phyloP scores from a whole-genome alignment of 805 yeast species.

The Saturnispora dispora region DNA sequence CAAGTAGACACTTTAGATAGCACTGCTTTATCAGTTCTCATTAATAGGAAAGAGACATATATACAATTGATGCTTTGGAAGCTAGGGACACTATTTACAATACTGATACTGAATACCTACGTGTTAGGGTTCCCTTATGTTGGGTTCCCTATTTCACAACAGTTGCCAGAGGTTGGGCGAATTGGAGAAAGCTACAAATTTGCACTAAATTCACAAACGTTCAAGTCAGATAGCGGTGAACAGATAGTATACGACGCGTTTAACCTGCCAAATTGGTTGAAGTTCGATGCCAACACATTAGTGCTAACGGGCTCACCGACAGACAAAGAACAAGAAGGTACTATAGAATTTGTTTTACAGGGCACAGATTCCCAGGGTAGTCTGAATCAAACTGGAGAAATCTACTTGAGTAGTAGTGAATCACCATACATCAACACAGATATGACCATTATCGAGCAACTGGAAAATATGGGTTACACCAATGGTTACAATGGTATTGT shows the following conservation, averaged over 20 bases:
- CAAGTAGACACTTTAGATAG: not conserved
- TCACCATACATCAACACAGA: conserved; percentile 42
- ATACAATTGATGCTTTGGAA: not conserved
- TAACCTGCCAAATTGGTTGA: conserved; percentile 69
- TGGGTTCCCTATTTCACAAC: conserved; percentile 75
- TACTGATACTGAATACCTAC: conserved; percentile 1
- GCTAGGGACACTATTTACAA: not conserved
- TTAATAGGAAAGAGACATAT: not conserved
- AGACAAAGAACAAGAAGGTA: conserved; percentile 19
- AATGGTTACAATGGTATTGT: conserved; percentile 72
- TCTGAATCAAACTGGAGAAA: conserved; percentile 40
- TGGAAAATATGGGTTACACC: conserved; percentile 60
- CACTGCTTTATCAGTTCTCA: not conserved
- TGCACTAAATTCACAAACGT: conserved; percentile 64
- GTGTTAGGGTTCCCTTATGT: conserved; percentile 39
- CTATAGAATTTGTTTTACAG: conserved; percentile 44
- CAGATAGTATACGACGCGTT: conserved; percentile 46
- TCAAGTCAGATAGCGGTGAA: conserved; percentile 35
- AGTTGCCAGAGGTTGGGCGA: conserved; percentile 83
- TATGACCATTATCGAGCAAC: conserved; percentile 39
- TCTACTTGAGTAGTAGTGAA: conserved; percentile 43
- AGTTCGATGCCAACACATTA: conserved; percentile 53
- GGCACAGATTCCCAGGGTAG: conserved; percentile 60
- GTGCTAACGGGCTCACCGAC: conserved; percentile 63
- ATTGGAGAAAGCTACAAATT: conserved; percentile 53